Base-by-base conservation (phyloP, 2,329 filamentous ascomycete genomes). In the Aspergillus sp. region DNA sequence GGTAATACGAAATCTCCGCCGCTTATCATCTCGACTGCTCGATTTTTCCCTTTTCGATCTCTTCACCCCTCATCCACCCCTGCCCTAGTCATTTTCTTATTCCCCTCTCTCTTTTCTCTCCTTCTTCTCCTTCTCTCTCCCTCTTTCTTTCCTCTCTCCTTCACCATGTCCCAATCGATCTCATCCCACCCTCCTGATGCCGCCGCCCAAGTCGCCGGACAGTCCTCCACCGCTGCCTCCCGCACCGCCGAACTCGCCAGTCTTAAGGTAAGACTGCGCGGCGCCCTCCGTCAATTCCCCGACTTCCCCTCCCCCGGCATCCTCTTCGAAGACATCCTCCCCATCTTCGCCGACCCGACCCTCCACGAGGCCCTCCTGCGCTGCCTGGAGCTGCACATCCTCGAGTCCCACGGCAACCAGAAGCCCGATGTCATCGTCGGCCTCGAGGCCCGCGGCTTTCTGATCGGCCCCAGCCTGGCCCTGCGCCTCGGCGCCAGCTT, bases 241-340 rank as follows among this genome's bases (percentile, higher is more conserved):
- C 60, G 70, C 71, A 52, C 72, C 75, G 55, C 73, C 73, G 79
- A 85, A 83, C 78, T 82, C 76, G 64, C 79, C 77, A 71, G 74
- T 82, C 83, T 86, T 81, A 82, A 83, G 74, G 76, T 82, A 77
- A 88, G 72, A 76, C 81, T 92, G 80, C 81, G 86, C 69, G 75
- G 77, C 62, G 84, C 88, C 55, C 84, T 97, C 64, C 89, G 89
- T 74, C 87, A 91, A 73, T 96, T 91, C 78, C 85, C 86, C 67
- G 91, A 97, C 80, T 97, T 97, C 78, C 93, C 93, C 54, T 87
- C 88, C 61, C 86, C 88, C 43, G 93, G 94, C 72, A 93, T 99
- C 70, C 82, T 96, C 67, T 99, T 99, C 76, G 91, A 97, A 78
- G 94, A 99, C 72, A 97, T 99, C 76, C 87, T 99, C 74, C 94